Conservation (phyloP, 2,329 filamentous ascomycete species). For the Colletotrichum sp. region DNA sequence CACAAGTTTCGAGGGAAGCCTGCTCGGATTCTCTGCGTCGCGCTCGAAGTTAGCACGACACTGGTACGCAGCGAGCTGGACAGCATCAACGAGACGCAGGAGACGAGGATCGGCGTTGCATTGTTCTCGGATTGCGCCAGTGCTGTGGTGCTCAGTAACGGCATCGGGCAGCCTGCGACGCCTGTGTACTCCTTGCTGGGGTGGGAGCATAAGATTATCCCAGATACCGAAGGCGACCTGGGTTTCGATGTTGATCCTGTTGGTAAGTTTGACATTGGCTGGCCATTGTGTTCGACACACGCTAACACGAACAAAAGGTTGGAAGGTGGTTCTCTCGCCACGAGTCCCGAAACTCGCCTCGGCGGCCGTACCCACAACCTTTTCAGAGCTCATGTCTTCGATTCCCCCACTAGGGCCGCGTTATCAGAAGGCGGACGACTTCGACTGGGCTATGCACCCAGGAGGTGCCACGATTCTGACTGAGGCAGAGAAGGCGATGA, state of each 20-base stretch:
- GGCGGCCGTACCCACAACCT: conserved; percentile 56
- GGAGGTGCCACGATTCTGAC: conserved; percentile 71
- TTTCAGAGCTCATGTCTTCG: conserved; percentile 57
- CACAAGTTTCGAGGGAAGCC: conserved; percentile 62
- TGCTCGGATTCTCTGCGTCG: conserved; percentile 69
- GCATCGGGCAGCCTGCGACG: conserved; percentile 50
- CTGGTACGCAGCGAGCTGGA: conserved; percentile 70
- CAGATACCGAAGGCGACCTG: conserved; percentile 66
- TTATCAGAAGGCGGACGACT: conserved; percentile 57
- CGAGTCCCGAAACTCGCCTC: conserved; percentile 64
- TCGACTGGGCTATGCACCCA: conserved; percentile 78
- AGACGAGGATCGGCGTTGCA: conserved; percentile 68
- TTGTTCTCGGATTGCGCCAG: conserved; percentile 77
- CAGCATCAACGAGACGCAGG: conserved; percentile 61
- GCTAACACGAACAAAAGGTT: conserved; percentile 45
- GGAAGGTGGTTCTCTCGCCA: conserved; percentile 70
- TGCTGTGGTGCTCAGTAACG: conserved; percentile 68
- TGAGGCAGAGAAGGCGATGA: conserved; percentile 64
- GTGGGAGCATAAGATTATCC: conserved; percentile 68
- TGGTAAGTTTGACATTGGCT: conserved; percentile 43
- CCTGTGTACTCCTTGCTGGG: conserved; percentile 66
- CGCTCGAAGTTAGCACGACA: conserved; percentile 66
- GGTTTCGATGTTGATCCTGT: conserved; percentile 69
- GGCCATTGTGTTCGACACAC: background rate
- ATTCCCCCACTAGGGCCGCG: conserved; percentile 48